Percentiles rank a stretch among this genome's conserved stretches.
Evolutionary conservation across 2,329 filamentous ascomycete genomes (phyloP).

Genomic region (Fusarium miscanthi): DNA sequence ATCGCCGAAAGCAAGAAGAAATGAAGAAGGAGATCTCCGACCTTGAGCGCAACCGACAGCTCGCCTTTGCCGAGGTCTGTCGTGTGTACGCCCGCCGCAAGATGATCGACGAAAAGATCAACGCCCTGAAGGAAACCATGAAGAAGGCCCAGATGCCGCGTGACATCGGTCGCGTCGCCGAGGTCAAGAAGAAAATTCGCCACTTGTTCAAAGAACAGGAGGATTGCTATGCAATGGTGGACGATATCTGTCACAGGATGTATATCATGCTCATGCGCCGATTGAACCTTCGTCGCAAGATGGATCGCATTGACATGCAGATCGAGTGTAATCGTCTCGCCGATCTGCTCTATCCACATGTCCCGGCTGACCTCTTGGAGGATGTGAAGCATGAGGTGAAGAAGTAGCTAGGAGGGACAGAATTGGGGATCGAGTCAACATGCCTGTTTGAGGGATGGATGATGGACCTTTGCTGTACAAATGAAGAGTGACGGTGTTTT

Average conservation of each 20-base stretch:
- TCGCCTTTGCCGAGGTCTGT: rapidly evolving
- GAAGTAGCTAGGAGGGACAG: background rate
- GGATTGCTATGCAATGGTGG: rapidly evolving
- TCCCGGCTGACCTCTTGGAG: too few species aligned
- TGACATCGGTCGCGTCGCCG: rapidly evolving
- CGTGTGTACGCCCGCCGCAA: background rate
- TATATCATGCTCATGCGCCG: background rate
- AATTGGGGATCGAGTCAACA: rapidly evolving
- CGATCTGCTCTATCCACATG: rapidly evolving
- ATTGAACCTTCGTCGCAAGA: background rate
- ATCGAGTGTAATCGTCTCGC: background rate
- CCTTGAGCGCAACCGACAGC: background rate
- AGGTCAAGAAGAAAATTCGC: rapidly evolving
- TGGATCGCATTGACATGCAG: background rate
- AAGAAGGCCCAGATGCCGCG: background rate
- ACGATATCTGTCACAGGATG: rapidly evolving
- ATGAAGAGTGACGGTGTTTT: background rate
- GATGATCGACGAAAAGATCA: background rate
- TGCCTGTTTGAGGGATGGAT: background rate
- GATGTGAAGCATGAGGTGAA: too few species aligned
- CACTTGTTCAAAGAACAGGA: rapidly evolving
- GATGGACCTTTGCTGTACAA: background rate
- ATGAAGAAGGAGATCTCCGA: background rate
- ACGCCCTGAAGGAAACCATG: too few species aligned
- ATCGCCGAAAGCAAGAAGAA: too few species aligned